These are phyloP conservation scores for Fusarium nematophilum DNA, from an alignment of 2,329 filamentous ascomycete species.

Conservation along the genomic window DNA sequence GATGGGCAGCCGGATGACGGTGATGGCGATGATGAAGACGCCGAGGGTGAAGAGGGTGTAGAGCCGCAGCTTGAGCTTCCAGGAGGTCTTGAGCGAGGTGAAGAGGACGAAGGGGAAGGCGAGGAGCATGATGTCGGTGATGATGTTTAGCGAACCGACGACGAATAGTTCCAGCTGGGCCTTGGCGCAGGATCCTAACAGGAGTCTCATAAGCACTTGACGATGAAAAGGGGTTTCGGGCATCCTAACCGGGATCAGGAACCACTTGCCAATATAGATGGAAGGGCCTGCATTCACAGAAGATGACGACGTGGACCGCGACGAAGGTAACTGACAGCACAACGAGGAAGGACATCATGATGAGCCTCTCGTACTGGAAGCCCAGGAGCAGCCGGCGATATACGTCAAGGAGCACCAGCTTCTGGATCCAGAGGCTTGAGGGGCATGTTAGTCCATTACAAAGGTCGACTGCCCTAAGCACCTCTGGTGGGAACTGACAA, in stretches of 20 bases:
- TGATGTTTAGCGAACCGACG: conserved; percentile 35
- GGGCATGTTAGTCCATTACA: no score
- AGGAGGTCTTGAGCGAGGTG: conserved; percentile 43
- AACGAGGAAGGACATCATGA: conserved; percentile 24
- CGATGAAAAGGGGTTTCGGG: not conserved
- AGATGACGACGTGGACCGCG: conserved; percentile 27
- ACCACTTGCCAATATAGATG: conserved; percentile 35
- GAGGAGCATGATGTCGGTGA: conserved; percentile 47
- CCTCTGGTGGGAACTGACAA: no score
- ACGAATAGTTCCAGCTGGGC: conserved; percentile 34
- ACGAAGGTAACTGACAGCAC: conserved; percentile 29
- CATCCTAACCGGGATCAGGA: conserved; percentile 22
- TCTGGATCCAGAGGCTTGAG: conserved; percentile 36
- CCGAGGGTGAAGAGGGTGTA: conserved; percentile 51
- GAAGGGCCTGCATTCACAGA: conserved; percentile 29
- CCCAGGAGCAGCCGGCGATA: conserved; percentile 30
- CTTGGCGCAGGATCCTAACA: conserved; percentile 22
- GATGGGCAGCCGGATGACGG: conserved; percentile 52
- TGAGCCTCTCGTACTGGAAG: conserved; percentile 11
- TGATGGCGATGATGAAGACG: conserved; percentile 53
- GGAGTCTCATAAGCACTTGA: not conserved
- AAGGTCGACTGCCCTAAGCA: not conserved
- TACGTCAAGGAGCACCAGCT: conserved; percentile 30
- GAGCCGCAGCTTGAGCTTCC: conserved; percentile 48
- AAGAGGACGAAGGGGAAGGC: conserved; percentile 42